These are phyloP conservation scores for Kwoniella sp. DNA, from an alignment of 768 basidiomycete species.

Conservation along the genomic window DNA sequence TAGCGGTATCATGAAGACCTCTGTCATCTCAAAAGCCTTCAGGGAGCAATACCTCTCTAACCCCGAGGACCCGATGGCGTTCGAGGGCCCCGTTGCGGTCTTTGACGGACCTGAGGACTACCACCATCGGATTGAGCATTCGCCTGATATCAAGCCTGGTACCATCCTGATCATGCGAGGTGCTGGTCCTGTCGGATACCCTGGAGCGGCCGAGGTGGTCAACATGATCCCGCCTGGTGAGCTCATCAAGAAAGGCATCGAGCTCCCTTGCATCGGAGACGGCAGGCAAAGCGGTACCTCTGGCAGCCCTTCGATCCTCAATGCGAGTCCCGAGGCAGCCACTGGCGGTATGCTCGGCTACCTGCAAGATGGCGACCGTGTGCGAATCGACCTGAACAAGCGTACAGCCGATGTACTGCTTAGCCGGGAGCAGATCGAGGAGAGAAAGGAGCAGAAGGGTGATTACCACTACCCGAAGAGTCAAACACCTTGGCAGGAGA, in stretches of 20 bases:
- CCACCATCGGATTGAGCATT: slow-evolving; percentile 47
- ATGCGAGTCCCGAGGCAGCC: slow-evolving; percentile 53
- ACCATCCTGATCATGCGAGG: slow-evolving; percentile 55
- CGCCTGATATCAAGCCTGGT: slow-evolving; percentile 32
- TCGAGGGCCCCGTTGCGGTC: slow-evolving; percentile 54
- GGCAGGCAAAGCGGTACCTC: slow-evolving; percentile 53
- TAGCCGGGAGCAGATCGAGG: slow-evolving; percentile 40
- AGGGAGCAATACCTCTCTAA: slow-evolving; percentile 51
- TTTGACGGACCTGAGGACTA: slow-evolving; percentile 56
- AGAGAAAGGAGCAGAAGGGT: slow-evolving; percentile 45
- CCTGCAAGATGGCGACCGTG: slow-evolving; percentile 45
- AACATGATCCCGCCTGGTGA: slow-evolving; percentile 54
- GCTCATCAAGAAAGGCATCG: slow-evolving; percentile 52
- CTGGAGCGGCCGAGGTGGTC: slow-evolving; percentile 51
- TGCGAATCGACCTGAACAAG: slow-evolving; percentile 47
- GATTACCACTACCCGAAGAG: slow-evolving; percentile 36
- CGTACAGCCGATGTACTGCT: slow-evolving; percentile 46
- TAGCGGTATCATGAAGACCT: slow-evolving; percentile 54
- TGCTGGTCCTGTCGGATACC: slow-evolving; percentile 52
- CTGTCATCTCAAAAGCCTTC: slow-evolving; percentile 52
- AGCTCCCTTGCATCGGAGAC: slow-evolving; percentile 54
- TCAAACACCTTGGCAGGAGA: slow-evolving; percentile 56
- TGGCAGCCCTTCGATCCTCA: slow-evolving; percentile 53
- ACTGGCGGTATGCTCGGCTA: slow-evolving; percentile 49
- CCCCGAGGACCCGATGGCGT: slow-evolving; percentile 52